These are phyloP conservation scores for Microsporum audouinii DNA, from an alignment of 2,329 filamentous ascomycete genomes.

Conservation along the genomic window DNA sequence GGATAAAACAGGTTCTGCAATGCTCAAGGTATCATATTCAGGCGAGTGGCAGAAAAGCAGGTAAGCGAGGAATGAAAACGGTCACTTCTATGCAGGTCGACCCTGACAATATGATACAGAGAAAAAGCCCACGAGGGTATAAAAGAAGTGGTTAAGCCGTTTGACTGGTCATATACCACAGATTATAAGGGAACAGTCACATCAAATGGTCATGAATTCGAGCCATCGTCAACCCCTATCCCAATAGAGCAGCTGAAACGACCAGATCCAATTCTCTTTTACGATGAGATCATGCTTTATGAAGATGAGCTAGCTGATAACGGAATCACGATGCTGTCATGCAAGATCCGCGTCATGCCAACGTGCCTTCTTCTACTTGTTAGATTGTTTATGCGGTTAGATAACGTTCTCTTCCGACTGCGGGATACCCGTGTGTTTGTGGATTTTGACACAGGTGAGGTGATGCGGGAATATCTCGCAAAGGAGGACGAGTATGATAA, in stretches of 20 bases:
- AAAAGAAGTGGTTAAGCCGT: conserved; percentile 86
- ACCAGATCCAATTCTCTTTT: conserved; percentile 89
- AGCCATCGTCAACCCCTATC: conserved; percentile 47
- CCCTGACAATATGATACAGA: conserved; percentile 33
- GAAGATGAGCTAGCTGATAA: conserved; percentile 98
- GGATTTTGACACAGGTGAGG: conserved; percentile 67
- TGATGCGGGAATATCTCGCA: conserved; percentile 83
- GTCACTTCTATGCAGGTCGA: not conserved
- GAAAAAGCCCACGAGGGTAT: conserved; percentile 74
- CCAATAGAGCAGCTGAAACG: conserved; percentile 77
- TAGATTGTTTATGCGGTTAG: conserved; percentile 83
- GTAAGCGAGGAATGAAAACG: conserved; percentile 25
- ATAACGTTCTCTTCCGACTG: conserved; percentile 77
- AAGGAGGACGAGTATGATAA: conserved; percentile 71
- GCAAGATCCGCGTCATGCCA: conserved; percentile 89
- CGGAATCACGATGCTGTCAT: conserved; percentile 78
- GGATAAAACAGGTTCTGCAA: conserved; percentile 81
- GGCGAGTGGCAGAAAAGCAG: conserved; percentile 69
- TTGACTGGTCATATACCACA: conserved; percentile 96
- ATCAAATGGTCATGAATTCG: conserved; percentile 27
- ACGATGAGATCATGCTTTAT: conserved; percentile 90
- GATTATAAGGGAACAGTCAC: conserved; percentile 61
- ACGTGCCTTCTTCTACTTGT: conserved; percentile 71
- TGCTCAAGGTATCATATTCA: conserved; percentile 91
- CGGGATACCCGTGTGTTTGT: conserved; percentile 86